phyloP scores from a whole-genome alignment of 202 grass and related monocot genomes.

The Setaria viridis region DNA sequence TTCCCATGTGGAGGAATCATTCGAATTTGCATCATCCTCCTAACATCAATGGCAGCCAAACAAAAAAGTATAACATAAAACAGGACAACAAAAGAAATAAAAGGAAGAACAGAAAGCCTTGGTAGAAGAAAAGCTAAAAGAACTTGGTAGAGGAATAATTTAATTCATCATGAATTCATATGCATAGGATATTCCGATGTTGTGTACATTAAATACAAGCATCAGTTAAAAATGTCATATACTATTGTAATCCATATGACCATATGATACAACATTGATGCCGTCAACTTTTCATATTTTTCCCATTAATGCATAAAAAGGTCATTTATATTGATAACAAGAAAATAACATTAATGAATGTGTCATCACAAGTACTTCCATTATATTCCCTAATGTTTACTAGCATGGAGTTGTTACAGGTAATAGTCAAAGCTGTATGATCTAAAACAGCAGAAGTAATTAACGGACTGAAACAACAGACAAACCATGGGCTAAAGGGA shows the following conservation, averaged over 20 bases:
- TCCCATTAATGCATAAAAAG: neutral
- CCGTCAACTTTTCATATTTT: neutral
- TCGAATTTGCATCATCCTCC: slow-evolving; percentile 64
- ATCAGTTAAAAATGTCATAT: neutral
- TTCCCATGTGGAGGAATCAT: slow-evolving; percentile 65
- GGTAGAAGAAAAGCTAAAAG: neutral
- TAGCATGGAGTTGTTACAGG: slow-evolving; percentile 12
- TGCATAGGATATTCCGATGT: slow-evolving; percentile 16
- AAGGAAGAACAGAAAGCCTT: slow-evolving; percentile 17
- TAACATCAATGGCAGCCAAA: slow-evolving; percentile 49
- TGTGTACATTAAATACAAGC: slow-evolving; percentile 8
- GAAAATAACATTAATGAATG: slow-evolving; percentile 27
- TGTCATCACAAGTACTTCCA: neutral
- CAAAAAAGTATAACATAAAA: slow-evolving; percentile 37
- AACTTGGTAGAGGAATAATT: slow-evolving; percentile 18
- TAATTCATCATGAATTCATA: slow-evolving; percentile 7
- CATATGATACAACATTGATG: neutral
- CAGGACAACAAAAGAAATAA: slow-evolving; percentile 23
- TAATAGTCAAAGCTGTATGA: neutral
- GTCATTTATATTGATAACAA: slow-evolving; percentile 27
- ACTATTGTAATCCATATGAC: neutral
- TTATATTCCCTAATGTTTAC: slow-evolving; percentile 17
- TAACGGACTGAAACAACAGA: slow-evolving; percentile 14
- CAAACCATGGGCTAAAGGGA: slow-evolving; percentile 29
- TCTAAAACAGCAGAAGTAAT: slow-evolving; percentile 1